These are phyloP conservation scores for Fusarium secorum DNA, from an alignment of 2,329 filamentous ascomycete species.

Conservation along the genomic window DNA sequence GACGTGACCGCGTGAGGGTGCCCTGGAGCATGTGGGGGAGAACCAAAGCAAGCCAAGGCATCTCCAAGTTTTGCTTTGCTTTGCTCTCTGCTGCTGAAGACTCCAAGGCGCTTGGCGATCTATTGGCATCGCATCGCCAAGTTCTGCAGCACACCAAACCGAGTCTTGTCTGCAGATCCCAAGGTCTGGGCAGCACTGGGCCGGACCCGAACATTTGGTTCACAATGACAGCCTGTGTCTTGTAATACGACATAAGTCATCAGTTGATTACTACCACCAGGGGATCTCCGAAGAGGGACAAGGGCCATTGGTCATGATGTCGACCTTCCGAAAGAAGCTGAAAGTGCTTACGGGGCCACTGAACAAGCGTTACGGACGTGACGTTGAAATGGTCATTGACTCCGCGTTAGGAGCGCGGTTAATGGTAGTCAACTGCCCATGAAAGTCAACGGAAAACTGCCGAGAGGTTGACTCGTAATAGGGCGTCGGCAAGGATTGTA, in stretches of 20 bases:
- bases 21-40: conserved; percentile 19
- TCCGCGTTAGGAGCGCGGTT: conserved; percentile 21
- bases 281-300: not conserved
- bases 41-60: conserved; percentile 5
- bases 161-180: conserved; percentile 25
- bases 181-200: conserved; percentile 30
- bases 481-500: not conserved
- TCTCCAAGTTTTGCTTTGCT: not conserved
- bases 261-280: conserved; percentile 4
- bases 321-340: conserved; percentile 38
- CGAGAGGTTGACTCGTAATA: conserved; percentile 3
- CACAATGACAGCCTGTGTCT: conserved; percentile 5
- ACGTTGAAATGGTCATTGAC: conserved; percentile 16
- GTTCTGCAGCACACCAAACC: conserved; percentile 8
- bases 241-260: not conserved
- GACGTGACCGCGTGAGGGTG: conserved; percentile 1
- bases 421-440: not conserved
- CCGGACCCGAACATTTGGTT: conserved; percentile 14
- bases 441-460: conserved; percentile 5
- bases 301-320: conserved; percentile 9
- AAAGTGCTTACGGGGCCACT: conserved; percentile 24
- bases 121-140: conserved; percentile 35
- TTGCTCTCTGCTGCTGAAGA: not conserved
- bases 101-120: conserved; percentile 15
- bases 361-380: conserved; percentile 8